Evolutionary conservation across 73 alveolate genomes (phyloP).

Genomic region (Paramecium octaurelia): DNA sequence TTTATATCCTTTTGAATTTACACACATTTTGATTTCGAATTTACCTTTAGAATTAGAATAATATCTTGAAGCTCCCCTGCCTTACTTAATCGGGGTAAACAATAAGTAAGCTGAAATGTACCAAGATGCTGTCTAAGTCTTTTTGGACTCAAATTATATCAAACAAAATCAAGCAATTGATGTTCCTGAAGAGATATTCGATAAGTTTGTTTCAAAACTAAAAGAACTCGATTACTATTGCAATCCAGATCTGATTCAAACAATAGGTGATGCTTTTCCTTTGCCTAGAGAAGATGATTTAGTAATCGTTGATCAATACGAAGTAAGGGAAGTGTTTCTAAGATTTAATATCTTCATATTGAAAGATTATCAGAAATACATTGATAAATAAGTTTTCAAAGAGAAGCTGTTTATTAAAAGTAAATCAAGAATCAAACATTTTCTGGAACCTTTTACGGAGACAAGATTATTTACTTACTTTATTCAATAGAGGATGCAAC

Average conservation of each 20-base stretch:
- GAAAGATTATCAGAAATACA: not conserved
- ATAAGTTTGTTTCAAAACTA: not conserved
- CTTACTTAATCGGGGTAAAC: slow-evolving; percentile 17
- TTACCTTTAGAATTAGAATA: slow-evolving; percentile 29
- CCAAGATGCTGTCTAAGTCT: not conserved
- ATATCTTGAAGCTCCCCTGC: slow-evolving; percentile 59
- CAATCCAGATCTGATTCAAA: not conserved
- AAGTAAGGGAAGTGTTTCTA: not conserved
- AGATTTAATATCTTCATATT: not conserved
- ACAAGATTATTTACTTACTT: slow-evolving; percentile 8
- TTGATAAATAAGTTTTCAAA: not conserved
- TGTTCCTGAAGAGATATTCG: not conserved
- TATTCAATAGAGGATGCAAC: not conserved
- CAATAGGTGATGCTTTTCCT: not conserved
- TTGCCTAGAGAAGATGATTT: not conserved
- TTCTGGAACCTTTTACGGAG: not conserved
- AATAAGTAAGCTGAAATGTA: not conserved
- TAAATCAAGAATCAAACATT: not conserved
- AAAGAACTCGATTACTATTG: not conserved
- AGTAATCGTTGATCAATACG: not conserved
- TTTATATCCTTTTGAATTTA: slow-evolving; percentile 53
- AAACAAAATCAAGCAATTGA: not conserved
- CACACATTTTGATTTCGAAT: slow-evolving; percentile 39
- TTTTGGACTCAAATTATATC: not conserved
- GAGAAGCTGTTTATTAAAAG: not conserved